phyloP scores from a whole-genome alignment of 768 basidiomycete species.

The Botryobasidium botryosum region DNA sequence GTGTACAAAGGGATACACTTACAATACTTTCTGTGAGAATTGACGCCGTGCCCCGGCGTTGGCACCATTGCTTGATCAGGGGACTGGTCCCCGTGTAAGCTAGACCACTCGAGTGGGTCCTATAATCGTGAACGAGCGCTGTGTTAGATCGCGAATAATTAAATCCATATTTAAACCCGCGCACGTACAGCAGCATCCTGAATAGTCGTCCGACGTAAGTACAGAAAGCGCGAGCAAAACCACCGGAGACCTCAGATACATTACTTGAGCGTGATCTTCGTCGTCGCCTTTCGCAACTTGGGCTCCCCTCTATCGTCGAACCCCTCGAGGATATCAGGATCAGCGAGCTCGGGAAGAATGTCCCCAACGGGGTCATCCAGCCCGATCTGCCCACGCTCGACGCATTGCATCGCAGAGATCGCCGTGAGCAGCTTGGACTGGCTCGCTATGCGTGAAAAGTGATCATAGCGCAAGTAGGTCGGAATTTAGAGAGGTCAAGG shows the following conservation, averaged over 20 bases:
- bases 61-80: not conserved
- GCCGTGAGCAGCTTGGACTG: not conserved
- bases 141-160: not conserved
- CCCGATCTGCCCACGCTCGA: not conserved
- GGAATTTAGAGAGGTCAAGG: not conserved
- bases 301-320: not conserved
- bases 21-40: not conserved
- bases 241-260: not conserved
- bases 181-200: no score
- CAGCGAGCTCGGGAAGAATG: not conserved
- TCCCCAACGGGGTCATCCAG: not conserved
- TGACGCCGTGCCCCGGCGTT: not conserved
- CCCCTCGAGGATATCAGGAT: not conserved
- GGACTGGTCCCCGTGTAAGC: not conserved
- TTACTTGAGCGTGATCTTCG: not conserved
- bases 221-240: not conserved
- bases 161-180: no score
- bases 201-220: no score
- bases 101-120: not conserved
- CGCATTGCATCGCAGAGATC: not conserved
- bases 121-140: not conserved
- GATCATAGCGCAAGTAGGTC: not conserved
- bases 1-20: no score
- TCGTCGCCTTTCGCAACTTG: slow-evolving; percentile 1
- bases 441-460: not conserved